Evolutionary conservation across 257 asterid species (phyloP), one percentile per base, ranked within the genome.

Genomic region (Ligustrum vulgare): DNA sequence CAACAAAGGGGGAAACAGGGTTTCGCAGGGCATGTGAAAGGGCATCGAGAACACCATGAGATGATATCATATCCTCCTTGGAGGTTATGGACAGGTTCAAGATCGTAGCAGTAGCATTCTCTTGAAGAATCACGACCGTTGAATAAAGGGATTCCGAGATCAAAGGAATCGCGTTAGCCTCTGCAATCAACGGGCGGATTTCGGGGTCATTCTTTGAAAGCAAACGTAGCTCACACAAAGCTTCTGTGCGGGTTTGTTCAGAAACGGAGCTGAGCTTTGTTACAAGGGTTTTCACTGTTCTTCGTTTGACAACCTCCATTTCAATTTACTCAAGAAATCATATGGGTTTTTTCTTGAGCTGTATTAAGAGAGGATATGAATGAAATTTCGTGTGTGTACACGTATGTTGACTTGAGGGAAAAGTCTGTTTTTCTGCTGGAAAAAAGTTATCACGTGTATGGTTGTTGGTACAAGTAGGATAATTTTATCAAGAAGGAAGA

Each of bases 1-100:
- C 91, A 32, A 84, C 78, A 83, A 77, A 87, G 3, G 94, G 92
- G 28, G 97, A 69, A 8, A 91, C 76, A 8, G 98, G 98, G 84
- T 92, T 83, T 74, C 95, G 89, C 69, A 94, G 93, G 10, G 95
- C 91, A 83, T 94, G 98, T 36, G 98, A 94, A n/a, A 92, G 89
- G 36, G 98, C 94, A 84, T 94, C 98, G 66, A 94, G 98, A 5
- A 91, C 79, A 37, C 94, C 96, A 71, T 82, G 91, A 12, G 94
- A 84, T n/a, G 96, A 89, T 86, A 92, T 90, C 37, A 92, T 72
- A 22, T 81, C 83, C 4, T 90, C 92, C 80, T 91, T 92, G 62
- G 94, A 84, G 23, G 97, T 83, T 35, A 94, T 94, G 0, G 98
- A 92, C 79, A 94, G 87, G 84, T 94, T 94, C 15, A 92, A 84